Evolutionary conservation across 2,329 filamentous ascomycete genomes (phyloP).

Genomic region (Fusarium pseudoanthophilum): DNA sequence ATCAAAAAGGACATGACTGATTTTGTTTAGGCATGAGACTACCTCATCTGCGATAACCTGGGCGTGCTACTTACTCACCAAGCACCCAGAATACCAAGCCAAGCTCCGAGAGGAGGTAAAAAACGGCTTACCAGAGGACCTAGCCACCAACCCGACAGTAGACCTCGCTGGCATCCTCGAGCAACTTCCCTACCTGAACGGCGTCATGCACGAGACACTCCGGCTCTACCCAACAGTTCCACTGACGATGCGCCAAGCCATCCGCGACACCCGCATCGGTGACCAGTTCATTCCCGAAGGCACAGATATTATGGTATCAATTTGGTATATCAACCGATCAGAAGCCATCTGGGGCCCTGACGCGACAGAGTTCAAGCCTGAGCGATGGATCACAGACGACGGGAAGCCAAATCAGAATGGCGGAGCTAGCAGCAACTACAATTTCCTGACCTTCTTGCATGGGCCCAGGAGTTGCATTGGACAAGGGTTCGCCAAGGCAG

Average conservation of each 20-base stretch:
- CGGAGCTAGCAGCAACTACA: slow-evolving; percentile 75
- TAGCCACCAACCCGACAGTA: neutral
- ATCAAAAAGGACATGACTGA: neutral
- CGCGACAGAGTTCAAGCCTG: slow-evolving; percentile 74
- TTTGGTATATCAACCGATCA: slow-evolving; percentile 71
- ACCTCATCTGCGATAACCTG: slow-evolving; percentile 36
- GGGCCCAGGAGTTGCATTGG: slow-evolving; percentile 87
- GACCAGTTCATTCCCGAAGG: slow-evolving; percentile 71
- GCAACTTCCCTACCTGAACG: slow-evolving; percentile 74
- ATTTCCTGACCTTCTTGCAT: slow-evolving; percentile 82
- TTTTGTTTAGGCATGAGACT: slow-evolving; percentile 25
- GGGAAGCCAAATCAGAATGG: slow-evolving; percentile 70
- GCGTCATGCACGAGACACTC: slow-evolving; percentile 74
- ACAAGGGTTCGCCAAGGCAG: slow-evolving; percentile 75
- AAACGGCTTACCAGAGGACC: neutral
- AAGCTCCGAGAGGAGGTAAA: slow-evolving; percentile 32
- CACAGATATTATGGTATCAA: slow-evolving; percentile 69
- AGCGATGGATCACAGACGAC: slow-evolving; percentile 68
- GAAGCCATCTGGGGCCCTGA: slow-evolving; percentile 74
- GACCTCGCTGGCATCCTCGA: slow-evolving; percentile 66
- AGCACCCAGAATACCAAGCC: slow-evolving; percentile 25
- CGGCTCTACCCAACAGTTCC: slow-evolving; percentile 75
- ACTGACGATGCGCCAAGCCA: slow-evolving; percentile 69
- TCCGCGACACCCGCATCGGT: slow-evolving; percentile 65
- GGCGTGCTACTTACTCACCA: slow-evolving; percentile 36